Evolutionary conservation across 176 grass and related monocot genomes (phyloP), one percentile per base, ranked within the genome.

Genomic region (Bothriochloa decipiens): DNA sequence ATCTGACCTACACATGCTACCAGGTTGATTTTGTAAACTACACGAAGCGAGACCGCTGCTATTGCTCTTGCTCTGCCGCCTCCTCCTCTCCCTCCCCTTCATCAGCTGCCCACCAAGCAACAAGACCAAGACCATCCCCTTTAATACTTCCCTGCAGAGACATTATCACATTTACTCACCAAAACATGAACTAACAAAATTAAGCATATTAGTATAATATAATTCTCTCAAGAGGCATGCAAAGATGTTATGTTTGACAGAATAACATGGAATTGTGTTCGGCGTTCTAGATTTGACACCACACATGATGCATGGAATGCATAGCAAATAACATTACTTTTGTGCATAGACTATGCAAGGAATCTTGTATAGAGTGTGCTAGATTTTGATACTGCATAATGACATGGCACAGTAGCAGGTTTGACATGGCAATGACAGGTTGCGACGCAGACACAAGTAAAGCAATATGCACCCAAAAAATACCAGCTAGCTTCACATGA

Each of bases 91-190:
- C 81, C 22, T 76, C 76, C 64, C 84, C 86, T 61, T 79, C 89
- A n/a, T 78, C 83, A 81, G 36, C 72, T 41, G 40, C 71, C 93
- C 96, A 93, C 96, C 96, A 98, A 81, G 87, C 89, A 88, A 92
- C 65, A 82, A 93, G 91, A 70, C 96, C 91, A 50, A 98, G 89
- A 70, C 96, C 96, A 89, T 95, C 93, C 55, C 93, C 96, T 85
- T 87, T 79, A 29, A 95, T 90, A 76, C 91, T 91, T 83, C 91
- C 96, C 93, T 98, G 87, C 12, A 75, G 90, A 88, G 60, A 26
- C 47, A 61, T 81, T 63, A 66, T 20, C 16, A 25, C 28, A 45
- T 7, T 80, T 76, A 68, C 23, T 75, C 60, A 82, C 0, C 47
- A 68, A 79, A 78, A 32, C 42, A 62, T 37, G 7, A 7, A 29